These are phyloP conservation scores for Solanum lignicaule DNA, from an alignment of 257 asterid genomes.

Conservation along the genomic window DNA sequence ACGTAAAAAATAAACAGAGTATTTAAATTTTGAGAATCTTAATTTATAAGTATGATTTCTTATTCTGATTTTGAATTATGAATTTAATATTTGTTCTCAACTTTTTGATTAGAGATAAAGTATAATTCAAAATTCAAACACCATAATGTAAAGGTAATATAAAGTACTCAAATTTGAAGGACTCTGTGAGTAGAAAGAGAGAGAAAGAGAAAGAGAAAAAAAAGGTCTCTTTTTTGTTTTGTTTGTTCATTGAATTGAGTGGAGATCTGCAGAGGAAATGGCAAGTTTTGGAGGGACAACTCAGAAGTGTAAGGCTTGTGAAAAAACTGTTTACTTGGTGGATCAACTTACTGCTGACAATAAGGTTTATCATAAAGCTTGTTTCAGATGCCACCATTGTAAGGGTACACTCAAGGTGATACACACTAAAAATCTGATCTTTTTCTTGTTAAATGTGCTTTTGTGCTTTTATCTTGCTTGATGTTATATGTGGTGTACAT, in stretches of 20 bases:
- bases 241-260: background rate
- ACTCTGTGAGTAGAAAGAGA: slow-evolving; percentile 4
- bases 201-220: background rate
- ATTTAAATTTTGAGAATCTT: background rate
- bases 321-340: slow-evolving; percentile 64
- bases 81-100: background rate
- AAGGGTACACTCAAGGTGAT: slow-evolving; percentile 65
- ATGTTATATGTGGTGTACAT: background rate
- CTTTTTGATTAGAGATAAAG: background rate
- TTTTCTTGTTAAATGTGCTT: background rate
- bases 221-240: background rate
- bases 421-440: background rate
- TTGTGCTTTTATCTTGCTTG: background rate
- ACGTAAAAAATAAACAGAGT: background rate
- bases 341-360: slow-evolving; percentile 56
- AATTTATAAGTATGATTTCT: background rate
- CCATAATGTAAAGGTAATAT: background rate
- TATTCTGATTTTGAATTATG: background rate
- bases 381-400: slow-evolving; percentile 74
- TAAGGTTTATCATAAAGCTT: slow-evolving; percentile 61
- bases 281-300: slow-evolving; percentile 60
- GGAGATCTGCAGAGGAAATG: slow-evolving; percentile 13
- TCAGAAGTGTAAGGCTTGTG: slow-evolving; percentile 64
- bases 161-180: background rate
- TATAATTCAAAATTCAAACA: background rate